Base-by-base conservation (phyloP, 352 stramenopile genomes). In the Phytophthora fragariaefolia region DNA sequence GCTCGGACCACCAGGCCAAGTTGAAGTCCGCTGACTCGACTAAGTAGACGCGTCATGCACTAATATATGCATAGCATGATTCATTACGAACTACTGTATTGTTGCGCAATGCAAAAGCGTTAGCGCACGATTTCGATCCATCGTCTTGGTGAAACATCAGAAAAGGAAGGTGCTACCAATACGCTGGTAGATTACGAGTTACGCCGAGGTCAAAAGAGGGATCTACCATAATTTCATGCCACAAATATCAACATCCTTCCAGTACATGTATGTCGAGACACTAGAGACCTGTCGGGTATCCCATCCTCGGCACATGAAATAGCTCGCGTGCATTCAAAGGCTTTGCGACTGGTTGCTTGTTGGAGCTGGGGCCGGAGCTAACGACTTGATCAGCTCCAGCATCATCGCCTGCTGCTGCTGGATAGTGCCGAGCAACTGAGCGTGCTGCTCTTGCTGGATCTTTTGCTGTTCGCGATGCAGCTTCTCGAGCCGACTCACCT, bases 1-100 rank as follows among this genome's bases (percentile, higher is more conserved):
- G 86, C 23, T 80, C 77, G 12, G 70, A 85, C 58, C 71, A 87
- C 74, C 77, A 86, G 48, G 67, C 71, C 43, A 89, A 89, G 74
- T 10, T 76, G 32, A 30, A 69, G 45, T 59, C 59, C 7, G 60
- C 60, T 7, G 64, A 47, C 12, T 23, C 51, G 40, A 22, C 28
- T 36, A 63, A 56, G 23, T 65, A 65, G 47, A 68, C 36, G 45
- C 55, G 48, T 58, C 46, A 63, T 69, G 52, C 45, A 63, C 43
- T 70, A 70, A 70, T 63, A 70, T 70, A 69, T 69, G 52, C 53
- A 66, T 23, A 34, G 38, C 58, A 65, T 56, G 34, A 52, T 26
- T 36, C 52, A 42, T 42, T 42, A 18, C 34, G 3, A 6, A 42
- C 1, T 4, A 18, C 13, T 42, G 7, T 10, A 2, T 34, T 34